Evolutionary conservation across 2,329 filamentous ascomycete genomes (phyloP), one percentile per base, ranked within the genome.

Genomic region (Fusarium paranaense): DNA sequence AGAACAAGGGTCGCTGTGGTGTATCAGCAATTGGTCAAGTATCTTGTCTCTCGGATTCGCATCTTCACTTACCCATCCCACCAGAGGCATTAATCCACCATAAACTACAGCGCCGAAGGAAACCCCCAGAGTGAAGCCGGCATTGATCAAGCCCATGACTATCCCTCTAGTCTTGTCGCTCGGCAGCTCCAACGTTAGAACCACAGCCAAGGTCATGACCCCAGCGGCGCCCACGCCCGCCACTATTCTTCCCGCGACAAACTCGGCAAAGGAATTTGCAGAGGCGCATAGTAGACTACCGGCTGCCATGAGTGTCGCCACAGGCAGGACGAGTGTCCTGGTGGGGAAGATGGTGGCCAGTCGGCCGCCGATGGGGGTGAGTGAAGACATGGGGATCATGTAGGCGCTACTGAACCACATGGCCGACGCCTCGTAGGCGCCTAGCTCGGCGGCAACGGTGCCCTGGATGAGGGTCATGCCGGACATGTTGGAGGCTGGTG

Each of bases 391-490:
- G 75, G 85, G 81, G 70, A 90, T 87, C 57, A 97, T 86, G 80
- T 94, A 97, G 3, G 92, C 87, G 35, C 93, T 94, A 9, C 93
- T 95, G 80, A 97, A 95, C 94, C 94, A 97, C 81, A 90, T 93
- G 38, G 91, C 91, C 33, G 91, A 91, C 64, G 90, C 85, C 65
- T 91, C 90, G 78, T 94, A 95, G 2, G 93, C 90, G 81, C 94
- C 87, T 2, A 97, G 86, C 73, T 96, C 94, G 9, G 88, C 88
- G 3, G 94, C 94, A 73, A 97, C 94, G 59, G 87, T 87, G 9
- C 92, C 94, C 82, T 97, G 94, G 2, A 93, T 93, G 65, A 95
- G 95, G 7, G 93, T 94, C 79, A 97, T 91, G 75, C 94, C 91
- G 14, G 92, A 94, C 83, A 95, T 94, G 78, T 97, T 97, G 71